phyloP scores from a whole-genome alignment of 2,329 filamentous ascomycete species.

The Colletotrichum chrysophilum region DNA sequence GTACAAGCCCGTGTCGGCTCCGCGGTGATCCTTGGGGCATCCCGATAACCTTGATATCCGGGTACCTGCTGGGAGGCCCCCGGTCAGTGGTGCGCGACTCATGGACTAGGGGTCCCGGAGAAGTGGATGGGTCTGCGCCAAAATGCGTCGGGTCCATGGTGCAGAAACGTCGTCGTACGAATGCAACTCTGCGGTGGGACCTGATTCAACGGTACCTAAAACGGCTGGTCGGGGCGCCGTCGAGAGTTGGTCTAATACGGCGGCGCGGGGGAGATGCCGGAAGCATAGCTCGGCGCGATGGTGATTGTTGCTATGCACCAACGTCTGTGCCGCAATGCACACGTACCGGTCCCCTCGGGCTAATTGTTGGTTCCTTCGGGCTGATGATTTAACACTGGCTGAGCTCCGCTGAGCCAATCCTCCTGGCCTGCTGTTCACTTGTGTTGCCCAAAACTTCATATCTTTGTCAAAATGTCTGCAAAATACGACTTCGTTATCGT shows the following conservation, averaged over 20 bases:
- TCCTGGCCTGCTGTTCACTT: background rate
- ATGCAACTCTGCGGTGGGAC: conserved; percentile 12
- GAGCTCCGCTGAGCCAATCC: background rate
- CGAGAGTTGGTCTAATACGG: background rate
- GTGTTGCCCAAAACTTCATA: background rate
- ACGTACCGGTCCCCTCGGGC: background rate
- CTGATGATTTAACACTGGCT: conserved; percentile 16
- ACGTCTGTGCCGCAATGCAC: background rate
- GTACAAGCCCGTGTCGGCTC: background rate
- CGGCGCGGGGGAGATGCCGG: conserved; percentile 9
- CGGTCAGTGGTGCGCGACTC: background rate
- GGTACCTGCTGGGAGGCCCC: background rate
- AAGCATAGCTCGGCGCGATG: background rate
- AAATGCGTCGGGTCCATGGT: background rate
- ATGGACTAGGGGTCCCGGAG: background rate
- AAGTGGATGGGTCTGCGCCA: conserved; percentile 1
- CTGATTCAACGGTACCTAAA: conserved; percentile 11
- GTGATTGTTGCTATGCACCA: background rate
- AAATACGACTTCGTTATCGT: conserved; percentile 23
- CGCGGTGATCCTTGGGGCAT: conserved; percentile 5
- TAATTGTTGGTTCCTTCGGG: background rate
- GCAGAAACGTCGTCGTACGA: conserved; percentile 3
- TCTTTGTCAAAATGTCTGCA: conserved; percentile 20
- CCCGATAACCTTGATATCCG: conserved; percentile 17
- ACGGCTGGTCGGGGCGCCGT: background rate